Conservation (phyloP, 148 eudicot species). For the Vaccinium vitisidaea region DNA sequence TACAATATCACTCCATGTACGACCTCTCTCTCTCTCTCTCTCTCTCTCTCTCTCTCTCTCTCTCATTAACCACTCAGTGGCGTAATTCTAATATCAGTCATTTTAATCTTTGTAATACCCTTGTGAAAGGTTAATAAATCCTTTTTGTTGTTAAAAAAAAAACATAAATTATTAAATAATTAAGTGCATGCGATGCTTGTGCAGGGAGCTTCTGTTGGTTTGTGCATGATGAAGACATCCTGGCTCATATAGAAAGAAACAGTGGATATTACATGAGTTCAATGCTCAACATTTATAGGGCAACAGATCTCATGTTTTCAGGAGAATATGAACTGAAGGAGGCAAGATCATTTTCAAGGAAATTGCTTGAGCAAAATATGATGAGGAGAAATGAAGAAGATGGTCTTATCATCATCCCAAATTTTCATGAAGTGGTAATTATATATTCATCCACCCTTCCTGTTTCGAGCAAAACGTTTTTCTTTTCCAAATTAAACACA, state of each 20-base stretch:
- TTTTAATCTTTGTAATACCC: too few species aligned
- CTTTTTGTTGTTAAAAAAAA: too few species aligned
- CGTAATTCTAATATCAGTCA: too few species aligned
- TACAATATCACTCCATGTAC: constrained; percentile 32
- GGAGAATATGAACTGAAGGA: constrained; percentile 36
- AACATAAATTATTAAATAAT: too few species aligned
- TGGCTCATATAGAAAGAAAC: constrained; percentile 29
- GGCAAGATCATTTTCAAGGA: constrained; percentile 37
- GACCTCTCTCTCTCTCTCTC: neutral
- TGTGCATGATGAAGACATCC: constrained; percentile 21
- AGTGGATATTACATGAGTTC: constrained; percentile 13
- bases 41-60: too few species aligned
- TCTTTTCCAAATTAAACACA: neutral
- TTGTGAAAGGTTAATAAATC: too few species aligned
- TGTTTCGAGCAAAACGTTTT: neutral
- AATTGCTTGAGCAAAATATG: constrained; percentile 27
- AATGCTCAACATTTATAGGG: constrained; percentile 37
- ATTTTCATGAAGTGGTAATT: constrained; percentile 31
- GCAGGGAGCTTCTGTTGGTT: constrained; percentile 47
- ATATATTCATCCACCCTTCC: neutral
- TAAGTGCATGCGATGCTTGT: neutral
- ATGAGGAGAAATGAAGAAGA: neutral
- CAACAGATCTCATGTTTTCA: constrained; percentile 36
- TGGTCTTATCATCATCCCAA: constrained; percentile 20
- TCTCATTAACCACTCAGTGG: too few species aligned